A percentile compares a stretch with the other conserved stretches of the same genome.
Conservation (phyloP, 176 grass and related monocot genomes). For the Raddia distichophylla region DNA sequence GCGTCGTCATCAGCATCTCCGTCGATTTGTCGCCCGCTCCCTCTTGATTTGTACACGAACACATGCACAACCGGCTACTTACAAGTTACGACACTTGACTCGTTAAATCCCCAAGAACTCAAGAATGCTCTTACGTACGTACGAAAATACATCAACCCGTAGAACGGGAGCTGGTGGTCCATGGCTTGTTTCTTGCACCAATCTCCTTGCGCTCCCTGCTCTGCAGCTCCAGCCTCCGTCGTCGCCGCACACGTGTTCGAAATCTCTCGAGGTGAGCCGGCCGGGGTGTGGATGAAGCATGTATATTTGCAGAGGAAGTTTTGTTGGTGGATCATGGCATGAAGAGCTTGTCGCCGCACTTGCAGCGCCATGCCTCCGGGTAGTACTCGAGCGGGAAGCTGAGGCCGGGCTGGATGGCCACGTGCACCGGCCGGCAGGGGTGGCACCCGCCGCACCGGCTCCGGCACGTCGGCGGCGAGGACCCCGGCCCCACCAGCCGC, state of each 20-base stretch:
- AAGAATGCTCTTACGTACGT: constrained; percentile 24
- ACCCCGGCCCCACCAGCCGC: constrained; percentile 68
- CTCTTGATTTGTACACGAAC: constrained; percentile 8
- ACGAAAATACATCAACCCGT: neutral
- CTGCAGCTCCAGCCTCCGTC: neutral
- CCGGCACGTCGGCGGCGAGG: constrained; percentile 77
- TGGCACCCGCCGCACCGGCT: constrained; percentile 64
- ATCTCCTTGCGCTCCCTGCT: neutral
- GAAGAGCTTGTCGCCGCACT: constrained; percentile 83
- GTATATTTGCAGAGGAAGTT: neutral
- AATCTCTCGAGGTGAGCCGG: neutral
- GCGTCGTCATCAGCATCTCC: neutral
- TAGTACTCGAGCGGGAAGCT: constrained; percentile 85
- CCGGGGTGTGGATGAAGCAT: neutral
- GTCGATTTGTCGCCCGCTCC: neutral
- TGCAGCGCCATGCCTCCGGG: constrained; percentile 92
- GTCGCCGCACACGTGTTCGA: neutral
- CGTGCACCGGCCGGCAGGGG: constrained; percentile 71
- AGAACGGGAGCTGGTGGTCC: neutral
- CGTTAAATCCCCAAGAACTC: constrained; percentile 32
- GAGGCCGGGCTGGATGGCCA: constrained; percentile 71
- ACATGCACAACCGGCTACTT: constrained; percentile 31
- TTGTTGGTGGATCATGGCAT: constrained; percentile 51
- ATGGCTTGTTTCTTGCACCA: neutral
- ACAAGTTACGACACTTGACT: constrained; percentile 17